These are phyloP conservation scores for Aulographum hederae DNA, from an alignment of 2,329 filamentous ascomycete species.

Conservation along the genomic window DNA sequence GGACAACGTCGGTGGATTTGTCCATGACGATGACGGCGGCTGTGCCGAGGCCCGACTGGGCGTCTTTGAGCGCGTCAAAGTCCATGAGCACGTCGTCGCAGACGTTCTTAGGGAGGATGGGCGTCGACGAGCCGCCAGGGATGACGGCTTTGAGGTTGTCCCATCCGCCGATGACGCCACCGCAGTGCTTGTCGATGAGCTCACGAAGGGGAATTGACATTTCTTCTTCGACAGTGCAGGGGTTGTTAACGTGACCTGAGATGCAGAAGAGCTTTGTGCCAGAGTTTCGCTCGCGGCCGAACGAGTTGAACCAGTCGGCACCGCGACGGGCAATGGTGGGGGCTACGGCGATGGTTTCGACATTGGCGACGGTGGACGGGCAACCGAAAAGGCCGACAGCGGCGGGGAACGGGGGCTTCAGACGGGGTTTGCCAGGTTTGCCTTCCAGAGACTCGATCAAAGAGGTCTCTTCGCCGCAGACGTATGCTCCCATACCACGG, in stretches of 20 bases:
- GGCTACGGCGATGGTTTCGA: constrained; percentile 89
- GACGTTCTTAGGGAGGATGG: constrained; percentile 73
- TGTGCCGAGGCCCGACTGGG: constrained; percentile 89
- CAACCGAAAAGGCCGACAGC: constrained; percentile 96
- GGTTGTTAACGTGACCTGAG: constrained; percentile 97
- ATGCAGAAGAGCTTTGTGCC: constrained; percentile 98
- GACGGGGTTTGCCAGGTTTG: constrained; percentile 93
- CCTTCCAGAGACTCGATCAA: constrained; percentile 96
- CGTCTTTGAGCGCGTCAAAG: constrained; percentile 96
- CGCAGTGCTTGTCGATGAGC: constrained; percentile 95
- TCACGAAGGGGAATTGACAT: constrained; percentile 96
- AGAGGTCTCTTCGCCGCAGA: constrained; percentile 96
- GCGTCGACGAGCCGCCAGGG: constrained; percentile 89
- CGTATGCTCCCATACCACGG: constrained; percentile 91
- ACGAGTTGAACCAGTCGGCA: constrained; percentile 78
- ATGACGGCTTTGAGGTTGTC: constrained; percentile 94
- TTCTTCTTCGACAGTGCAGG: constrained; percentile 93
- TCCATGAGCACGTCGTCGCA: constrained; percentile 98
- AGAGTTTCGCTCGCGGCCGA: constrained; percentile 89
- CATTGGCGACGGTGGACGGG: constrained; percentile 93
- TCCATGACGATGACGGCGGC: constrained; percentile 99
- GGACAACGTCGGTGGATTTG: constrained; percentile 89
- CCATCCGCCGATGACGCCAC: constrained; percentile 91
- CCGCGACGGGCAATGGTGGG: constrained; percentile 92
- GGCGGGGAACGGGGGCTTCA: constrained; percentile 97